These are phyloP conservation scores for Diplodia mutila DNA, from an alignment of 2,329 filamentous ascomycete genomes.

Conservation along the genomic window DNA sequence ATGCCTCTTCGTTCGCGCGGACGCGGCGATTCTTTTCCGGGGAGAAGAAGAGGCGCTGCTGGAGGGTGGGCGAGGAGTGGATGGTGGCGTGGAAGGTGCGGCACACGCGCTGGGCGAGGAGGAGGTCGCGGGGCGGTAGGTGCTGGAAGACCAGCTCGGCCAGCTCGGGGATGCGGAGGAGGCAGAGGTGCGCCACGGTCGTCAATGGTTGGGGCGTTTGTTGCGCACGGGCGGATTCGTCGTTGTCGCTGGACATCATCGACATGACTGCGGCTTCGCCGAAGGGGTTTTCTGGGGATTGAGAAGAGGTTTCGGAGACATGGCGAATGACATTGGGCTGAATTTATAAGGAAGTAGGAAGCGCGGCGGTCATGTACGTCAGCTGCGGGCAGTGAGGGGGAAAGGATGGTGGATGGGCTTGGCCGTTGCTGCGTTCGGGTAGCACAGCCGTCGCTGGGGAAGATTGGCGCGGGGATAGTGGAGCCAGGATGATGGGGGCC, in stretches of 20 bases:
- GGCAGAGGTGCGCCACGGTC: not conserved
- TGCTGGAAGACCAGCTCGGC: constrained; percentile 24
- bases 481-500: too few species aligned
- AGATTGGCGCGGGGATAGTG: not conserved
- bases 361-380: not conserved
- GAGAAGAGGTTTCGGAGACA: not conserved
- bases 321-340: not conserved
- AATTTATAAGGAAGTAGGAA: not conserved
- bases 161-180: constrained; percentile 20
- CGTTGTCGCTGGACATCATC: not conserved
- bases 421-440: not conserved
- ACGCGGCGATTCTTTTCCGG: not conserved
- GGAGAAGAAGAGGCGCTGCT: constrained; percentile 17
- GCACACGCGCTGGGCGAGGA: constrained; percentile 21
- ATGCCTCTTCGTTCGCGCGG: not conserved
- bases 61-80: constrained; percentile 17
- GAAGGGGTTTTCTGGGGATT: not conserved
- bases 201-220: too few species aligned
- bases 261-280: not conserved
- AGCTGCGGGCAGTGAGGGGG: constrained; percentile 10
- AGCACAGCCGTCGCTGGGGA: not conserved
- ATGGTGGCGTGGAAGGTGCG: constrained; percentile 18
- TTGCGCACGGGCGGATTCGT: not conserved
- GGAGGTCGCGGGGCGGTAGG: constrained; percentile 15
- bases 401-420: not conserved